phyloP scores from a whole-genome alignment of 2,329 filamentous ascomycete genomes.

The Hypoxylon sp. region DNA sequence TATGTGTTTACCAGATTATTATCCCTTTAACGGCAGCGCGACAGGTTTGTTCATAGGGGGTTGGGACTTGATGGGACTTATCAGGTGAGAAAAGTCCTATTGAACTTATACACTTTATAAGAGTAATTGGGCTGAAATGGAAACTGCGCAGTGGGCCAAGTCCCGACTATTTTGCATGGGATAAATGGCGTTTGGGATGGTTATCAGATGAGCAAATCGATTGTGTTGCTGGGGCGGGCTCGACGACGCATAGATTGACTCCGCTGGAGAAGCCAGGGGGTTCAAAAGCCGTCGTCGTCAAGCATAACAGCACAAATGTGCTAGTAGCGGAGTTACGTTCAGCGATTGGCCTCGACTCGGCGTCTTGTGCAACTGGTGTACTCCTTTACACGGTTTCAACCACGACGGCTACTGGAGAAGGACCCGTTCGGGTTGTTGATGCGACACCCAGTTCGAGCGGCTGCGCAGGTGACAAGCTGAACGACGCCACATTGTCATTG shows the following conservation, averaged over 20 bases:
- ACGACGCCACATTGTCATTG: conserved; percentile 52
- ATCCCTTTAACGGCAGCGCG: conserved; percentile 49
- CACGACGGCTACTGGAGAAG: conserved; percentile 47
- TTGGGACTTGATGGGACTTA: conserved; percentile 56
- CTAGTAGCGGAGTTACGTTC: conserved; percentile 54
- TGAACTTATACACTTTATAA: neutral
- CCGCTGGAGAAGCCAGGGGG: conserved; percentile 45
- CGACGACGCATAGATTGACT: conserved; percentile 48
- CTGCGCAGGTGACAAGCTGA: conserved; percentile 50
- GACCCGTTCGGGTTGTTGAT: conserved; percentile 53
- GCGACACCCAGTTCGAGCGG: conserved; percentile 49
- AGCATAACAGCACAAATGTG: conserved; percentile 42
- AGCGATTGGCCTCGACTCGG: conserved; percentile 44
- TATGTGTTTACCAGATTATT: conserved; percentile 57
- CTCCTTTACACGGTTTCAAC: conserved; percentile 56
- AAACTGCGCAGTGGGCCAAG: conserved; percentile 45
- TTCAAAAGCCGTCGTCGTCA: conserved; percentile 50
- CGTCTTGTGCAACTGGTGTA: conserved; percentile 53
- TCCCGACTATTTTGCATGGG: conserved; percentile 57
- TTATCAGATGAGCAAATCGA: conserved; percentile 52
- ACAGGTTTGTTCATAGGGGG: conserved; percentile 54
- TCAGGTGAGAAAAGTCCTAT: conserved; percentile 34
- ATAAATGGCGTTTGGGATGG: conserved; percentile 58
- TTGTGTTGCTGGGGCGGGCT: conserved; percentile 49
- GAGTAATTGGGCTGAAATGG: neutral